Evolutionary conservation across 2,329 filamentous ascomycete genomes (phyloP).

Genomic region (Fusarium sp.): DNA sequence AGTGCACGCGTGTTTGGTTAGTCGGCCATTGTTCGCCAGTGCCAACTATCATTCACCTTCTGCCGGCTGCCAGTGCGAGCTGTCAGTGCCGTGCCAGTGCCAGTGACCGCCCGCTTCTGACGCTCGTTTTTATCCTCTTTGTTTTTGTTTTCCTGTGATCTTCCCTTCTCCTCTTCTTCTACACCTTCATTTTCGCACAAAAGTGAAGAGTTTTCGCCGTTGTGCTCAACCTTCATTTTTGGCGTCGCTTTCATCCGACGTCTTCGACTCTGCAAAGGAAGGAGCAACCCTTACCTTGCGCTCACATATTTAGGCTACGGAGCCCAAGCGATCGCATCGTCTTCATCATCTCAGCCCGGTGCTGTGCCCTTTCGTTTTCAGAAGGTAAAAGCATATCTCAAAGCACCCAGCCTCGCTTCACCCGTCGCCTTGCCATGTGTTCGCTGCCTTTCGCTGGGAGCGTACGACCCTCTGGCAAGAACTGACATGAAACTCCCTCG

Average conservation of each 20-base stretch:
- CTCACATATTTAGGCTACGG: background rate
- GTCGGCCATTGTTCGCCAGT: constrained; percentile 7
- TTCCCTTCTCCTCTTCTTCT: background rate
- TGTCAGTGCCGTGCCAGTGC: constrained; percentile 12
- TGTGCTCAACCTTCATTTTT: background rate
- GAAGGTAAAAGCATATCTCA: constrained; percentile 22
- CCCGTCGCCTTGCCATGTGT: background rate
- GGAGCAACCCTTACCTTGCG: constrained; percentile 5
- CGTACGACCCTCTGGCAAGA: background rate
- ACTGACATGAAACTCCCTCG: background rate
- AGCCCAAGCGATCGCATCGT: background rate
- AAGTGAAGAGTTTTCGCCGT: background rate
- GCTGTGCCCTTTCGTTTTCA: constrained; percentile 3
- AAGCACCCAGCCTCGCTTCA: background rate
- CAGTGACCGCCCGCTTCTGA: background rate
- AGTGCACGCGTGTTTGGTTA: background rate
- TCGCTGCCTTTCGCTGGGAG: background rate
- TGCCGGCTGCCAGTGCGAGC: constrained; percentile 11
- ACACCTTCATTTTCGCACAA: constrained; percentile 1
- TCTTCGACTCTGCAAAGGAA: constrained; percentile 15
- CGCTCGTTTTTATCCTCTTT: background rate
- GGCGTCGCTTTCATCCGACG: background rate
- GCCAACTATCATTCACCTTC: constrained; percentile 11
- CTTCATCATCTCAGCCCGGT: background rate
- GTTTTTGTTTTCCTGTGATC: background rate